These are phyloP conservation scores for Schizophyllum amplum DNA, from an alignment of 1,284 basidiomycete species.

Conservation along the genomic window DNA sequence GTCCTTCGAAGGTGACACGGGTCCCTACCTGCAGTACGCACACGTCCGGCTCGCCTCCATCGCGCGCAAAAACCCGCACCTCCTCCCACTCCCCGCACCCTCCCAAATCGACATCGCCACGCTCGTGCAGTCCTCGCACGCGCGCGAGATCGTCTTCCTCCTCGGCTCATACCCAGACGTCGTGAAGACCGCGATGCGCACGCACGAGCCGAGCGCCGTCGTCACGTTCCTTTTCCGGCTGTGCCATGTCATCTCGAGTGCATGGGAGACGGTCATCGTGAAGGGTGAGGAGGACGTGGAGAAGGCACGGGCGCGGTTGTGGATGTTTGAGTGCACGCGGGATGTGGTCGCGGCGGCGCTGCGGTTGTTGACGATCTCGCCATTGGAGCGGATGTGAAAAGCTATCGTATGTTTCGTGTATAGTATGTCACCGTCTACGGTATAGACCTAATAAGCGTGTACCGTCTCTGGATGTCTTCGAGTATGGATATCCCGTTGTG, in stretches of 20 bases:
- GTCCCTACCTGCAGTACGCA: slow-evolving; percentile 93
- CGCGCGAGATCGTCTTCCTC: slow-evolving; percentile 82
- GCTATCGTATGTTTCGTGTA: not conserved
- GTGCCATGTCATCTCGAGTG: slow-evolving; percentile 76
- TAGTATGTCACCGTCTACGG: too few relatives aligned
- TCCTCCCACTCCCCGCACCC: slow-evolving; percentile 69
- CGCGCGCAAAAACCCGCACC: slow-evolving; percentile 88
- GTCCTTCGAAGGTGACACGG: slow-evolving; percentile 96
- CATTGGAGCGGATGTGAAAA: slow-evolving; percentile 85
- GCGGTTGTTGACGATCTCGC: slow-evolving; percentile 82
- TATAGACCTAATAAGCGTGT: too few relatives aligned
- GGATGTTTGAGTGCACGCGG: slow-evolving; percentile 83
- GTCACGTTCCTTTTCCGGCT: slow-evolving; percentile 76
- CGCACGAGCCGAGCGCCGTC: slow-evolving; percentile 86
- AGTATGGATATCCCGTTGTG: too few relatives aligned
- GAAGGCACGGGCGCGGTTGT: slow-evolving; percentile 83
- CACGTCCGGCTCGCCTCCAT: slow-evolving; percentile 94
- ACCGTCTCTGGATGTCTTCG: too few relatives aligned
- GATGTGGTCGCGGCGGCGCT: slow-evolving; percentile 86
- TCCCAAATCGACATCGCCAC: slow-evolving; percentile 63
- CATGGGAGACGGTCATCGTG: slow-evolving; percentile 85
- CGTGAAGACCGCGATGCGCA: slow-evolving; percentile 78
- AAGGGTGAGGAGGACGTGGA: slow-evolving; percentile 73
- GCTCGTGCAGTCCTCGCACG: slow-evolving; percentile 65
- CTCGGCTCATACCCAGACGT: slow-evolving; percentile 89